These are phyloP conservation scores for Leccinum rimulosum DNA, from an alignment of 768 basidiomycete species.

Conservation along the genomic window DNA sequence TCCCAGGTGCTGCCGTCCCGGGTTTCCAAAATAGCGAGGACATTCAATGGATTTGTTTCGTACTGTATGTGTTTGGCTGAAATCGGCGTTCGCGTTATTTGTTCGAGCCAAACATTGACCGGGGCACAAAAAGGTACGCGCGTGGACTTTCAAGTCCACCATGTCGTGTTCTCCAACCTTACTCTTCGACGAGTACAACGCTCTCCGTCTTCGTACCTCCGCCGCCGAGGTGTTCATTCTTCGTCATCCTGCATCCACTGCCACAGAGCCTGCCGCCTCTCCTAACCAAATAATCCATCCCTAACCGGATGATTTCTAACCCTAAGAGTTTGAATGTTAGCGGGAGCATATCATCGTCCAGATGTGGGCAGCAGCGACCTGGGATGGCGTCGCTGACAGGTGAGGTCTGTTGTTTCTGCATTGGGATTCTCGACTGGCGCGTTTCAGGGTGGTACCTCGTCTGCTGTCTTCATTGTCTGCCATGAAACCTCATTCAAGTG, in stretches of 20 bases:
- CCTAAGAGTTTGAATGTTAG: conserved; percentile 46
- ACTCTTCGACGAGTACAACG: conserved; percentile 3
- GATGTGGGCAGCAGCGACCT: conserved; percentile 22
- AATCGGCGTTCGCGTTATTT: conserved; percentile 14
- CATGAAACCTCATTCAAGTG: conserved; percentile 37
- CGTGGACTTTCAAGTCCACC: not conserved
- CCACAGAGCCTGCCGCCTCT: conserved; percentile 33
- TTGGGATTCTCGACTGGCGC: conserved; percentile 9
- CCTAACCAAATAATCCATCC: conserved; percentile 55
- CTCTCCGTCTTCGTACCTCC: conserved; percentile 31
- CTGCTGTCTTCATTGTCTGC: conserved; percentile 28
- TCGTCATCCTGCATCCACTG: conserved; percentile 22
- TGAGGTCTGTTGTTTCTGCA: conserved; percentile 7
- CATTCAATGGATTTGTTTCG: conserved; percentile 31
- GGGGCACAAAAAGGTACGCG: conserved; percentile 8
- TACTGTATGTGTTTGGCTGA: not conserved
- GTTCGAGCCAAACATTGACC: conserved; percentile 21
- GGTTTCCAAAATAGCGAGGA: conserved; percentile 83
- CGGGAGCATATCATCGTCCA: conserved; percentile 28
- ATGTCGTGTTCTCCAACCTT: conserved; percentile 4
- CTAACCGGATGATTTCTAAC: conserved; percentile 54
- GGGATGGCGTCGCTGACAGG: conserved; percentile 21
- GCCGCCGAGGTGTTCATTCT: conserved; percentile 51
- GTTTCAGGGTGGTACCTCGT: conserved; percentile 17
- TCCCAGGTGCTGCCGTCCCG: conserved; percentile 80